A percentile compares a stretch with the other conserved stretches of the same genome.
Evolutionary conservation across 2,329 filamentous ascomycete species (phyloP).

Genomic region (Penicillium sp.): DNA sequence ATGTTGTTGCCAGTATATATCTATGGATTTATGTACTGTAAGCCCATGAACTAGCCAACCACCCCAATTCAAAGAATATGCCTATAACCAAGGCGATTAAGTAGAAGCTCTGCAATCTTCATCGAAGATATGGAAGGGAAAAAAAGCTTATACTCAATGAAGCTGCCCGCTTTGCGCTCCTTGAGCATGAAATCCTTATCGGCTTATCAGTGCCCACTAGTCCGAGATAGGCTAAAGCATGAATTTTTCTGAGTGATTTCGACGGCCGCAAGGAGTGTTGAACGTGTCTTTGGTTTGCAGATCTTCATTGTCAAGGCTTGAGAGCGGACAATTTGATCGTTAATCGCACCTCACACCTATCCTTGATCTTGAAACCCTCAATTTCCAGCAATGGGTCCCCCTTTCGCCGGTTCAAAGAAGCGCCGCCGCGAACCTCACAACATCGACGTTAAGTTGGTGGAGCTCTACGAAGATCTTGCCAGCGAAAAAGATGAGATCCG

Average conservation of each 20-base stretch:
- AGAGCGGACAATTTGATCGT: not conserved
- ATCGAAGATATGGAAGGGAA: not conserved
- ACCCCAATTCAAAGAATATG: no score
- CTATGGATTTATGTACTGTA: no score
- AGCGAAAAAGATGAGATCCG: constrained; percentile 48
- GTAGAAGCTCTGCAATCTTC: no score
- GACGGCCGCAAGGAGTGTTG: constrained; percentile 13
- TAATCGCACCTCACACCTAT: constrained; percentile 3
- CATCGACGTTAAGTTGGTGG: constrained; percentile 47
- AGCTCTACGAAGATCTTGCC: constrained; percentile 51
- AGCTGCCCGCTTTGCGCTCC: not conserved
- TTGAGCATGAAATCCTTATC: constrained; percentile 16
- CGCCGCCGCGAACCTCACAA: constrained; percentile 43
- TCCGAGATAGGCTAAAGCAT: constrained; percentile 16
- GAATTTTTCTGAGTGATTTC: constrained; percentile 15
- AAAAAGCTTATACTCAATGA: not conserved
- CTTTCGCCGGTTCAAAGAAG: constrained; percentile 36
- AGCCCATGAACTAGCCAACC: no score
- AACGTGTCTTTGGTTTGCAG: constrained; percentile 8
- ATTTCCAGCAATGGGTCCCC: constrained; percentile 28
- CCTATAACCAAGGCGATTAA: no score
- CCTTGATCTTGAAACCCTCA: not conserved
- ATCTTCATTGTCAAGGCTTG: constrained; percentile 3
- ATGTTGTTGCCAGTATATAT: no score
- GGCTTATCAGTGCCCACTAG: constrained; percentile 24